Evolutionary conservation across 192 early-diverging fungal species (phyloP), one percentile per base, ranked within the genome.

Genomic region (Geranomyces michiganensis): DNA sequence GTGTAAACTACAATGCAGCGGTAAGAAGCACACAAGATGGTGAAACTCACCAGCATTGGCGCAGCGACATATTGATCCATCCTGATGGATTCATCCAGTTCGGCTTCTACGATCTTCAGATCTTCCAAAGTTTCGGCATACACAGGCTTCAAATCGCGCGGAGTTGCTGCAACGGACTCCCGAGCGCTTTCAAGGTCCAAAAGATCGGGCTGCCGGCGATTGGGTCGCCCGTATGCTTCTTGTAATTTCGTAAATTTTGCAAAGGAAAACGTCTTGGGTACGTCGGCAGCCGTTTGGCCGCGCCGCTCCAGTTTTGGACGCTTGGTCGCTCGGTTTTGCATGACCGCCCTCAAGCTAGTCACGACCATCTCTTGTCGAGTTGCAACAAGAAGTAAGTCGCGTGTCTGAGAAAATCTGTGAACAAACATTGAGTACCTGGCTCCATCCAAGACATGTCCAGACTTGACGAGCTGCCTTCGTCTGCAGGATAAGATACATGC

Each of bases 281-380:
- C 27, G 19, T 51, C 66, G 36, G 13, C 30, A 46, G 55, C 21
- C 24, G 26, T 31, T 5, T 13, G 63, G 3, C 43, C 8, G 7
- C 26, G 45, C 44, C 56, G 29, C 27, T 46, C 36, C 48, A 47
- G 5, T 30, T 51, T 47, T 19, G 24, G 33, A 13, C 65, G 71
- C 51, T 77, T 70, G 46, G 65, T 32, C 13, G 65, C 46, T 27
- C 70, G 68, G 48, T 79, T 75, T 67, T 70, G 64, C 3, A 67
- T 56, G n/a, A 79, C 26, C n/a, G 68, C 56, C 24, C 70, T 22
- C 2, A 75, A 33, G 36, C 70, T 72, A 7, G 72, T 75, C 48
- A 79, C 66, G 12, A 79, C 36, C 77, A 79, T 79, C 17, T 61
- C 67, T 46, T 77, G 51, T 2, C 70, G 55, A 26, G 55, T 41